These are phyloP conservation scores for Smithsoniella earleae DNA, from an alignment of 163 green algal species.

Conservation along the genomic window DNA sequence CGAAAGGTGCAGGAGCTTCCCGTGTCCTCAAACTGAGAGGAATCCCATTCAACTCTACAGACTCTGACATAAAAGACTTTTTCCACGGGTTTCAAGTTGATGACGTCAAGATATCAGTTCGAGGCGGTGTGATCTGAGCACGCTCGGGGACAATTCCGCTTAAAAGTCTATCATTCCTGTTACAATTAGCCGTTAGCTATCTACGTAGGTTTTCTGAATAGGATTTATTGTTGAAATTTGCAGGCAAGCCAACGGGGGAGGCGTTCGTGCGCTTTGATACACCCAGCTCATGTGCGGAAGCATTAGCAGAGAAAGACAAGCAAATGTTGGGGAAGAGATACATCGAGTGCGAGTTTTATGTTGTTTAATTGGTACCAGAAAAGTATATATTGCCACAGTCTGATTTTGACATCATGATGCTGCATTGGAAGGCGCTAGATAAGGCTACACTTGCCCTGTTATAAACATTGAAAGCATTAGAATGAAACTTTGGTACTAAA, in stretches of 20 bases:
- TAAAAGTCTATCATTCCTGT: background rate
- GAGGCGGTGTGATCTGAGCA: background rate
- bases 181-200: background rate
- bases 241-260: constrained; percentile 59
- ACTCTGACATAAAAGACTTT: background rate
- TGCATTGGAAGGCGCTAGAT: too few relatives aligned
- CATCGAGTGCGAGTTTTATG: constrained; percentile 55
- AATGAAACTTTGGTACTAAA: too few relatives aligned
- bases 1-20: too few relatives aligned
- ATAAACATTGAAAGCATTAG: too few relatives aligned
- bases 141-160: too few relatives aligned
- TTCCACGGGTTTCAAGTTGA: background rate
- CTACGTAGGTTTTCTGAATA: background rate
- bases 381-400: constrained; percentile 14
- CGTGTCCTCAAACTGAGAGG: too few relatives aligned
- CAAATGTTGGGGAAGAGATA: constrained; percentile 60
- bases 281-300: constrained; percentile 36
- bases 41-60: background rate
- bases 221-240: background rate
- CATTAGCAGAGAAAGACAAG: constrained; percentile 48
- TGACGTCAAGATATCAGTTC: background rate
- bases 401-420: constrained; percentile 5
- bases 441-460: too few relatives aligned
- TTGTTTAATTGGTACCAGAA: background rate
- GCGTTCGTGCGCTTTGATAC: constrained; percentile 57